Evolutionary conservation across 768 basidiomycete genomes (phyloP), one percentile per base, ranked within the genome.

Genomic region (Amanita subjunquillea): DNA sequence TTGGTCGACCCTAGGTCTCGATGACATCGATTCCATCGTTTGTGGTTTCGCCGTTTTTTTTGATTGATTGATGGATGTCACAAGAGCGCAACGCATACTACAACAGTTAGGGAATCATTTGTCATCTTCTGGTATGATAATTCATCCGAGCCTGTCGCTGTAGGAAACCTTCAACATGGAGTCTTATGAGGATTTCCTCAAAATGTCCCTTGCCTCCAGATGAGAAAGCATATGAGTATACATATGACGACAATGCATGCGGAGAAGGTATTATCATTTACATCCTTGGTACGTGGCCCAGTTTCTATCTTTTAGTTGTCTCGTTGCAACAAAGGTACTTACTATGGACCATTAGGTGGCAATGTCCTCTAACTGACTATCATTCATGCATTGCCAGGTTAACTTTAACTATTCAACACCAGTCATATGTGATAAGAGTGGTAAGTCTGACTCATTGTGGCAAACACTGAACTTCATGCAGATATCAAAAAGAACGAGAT

Each of bases 401-500:
- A 15, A 38, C 4, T 38, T 38, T n/a, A 38, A 38, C 12, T 38
- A 13, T 38, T 3, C 37, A 38, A 38, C 15, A 3, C 12, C 13
- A n/a, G 37, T 13, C 12, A 38, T 17, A n/a, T 17, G 15, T n/a
- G 37, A 13, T 38, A 7, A 38, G 5, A 13, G 12, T 38, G 37
- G 37, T 13, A 17, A 17, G 37, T 38, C 37, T 17, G n/a, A 7
- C 37, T 6, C 15, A 5, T 38, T 2, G 29, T 30, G 29, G 8
- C 29, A 30, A 30, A 8, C 29, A 5, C 3, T 27, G 27, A 27
- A 27, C 27, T 27, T 27, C 27, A 27, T 27, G 27, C 27, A 27
- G 27, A 27, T 6, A 4, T 27, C 96, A 61, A 98, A 99, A 88
- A 94, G 73, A 96, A 99, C 59, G 89, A 89, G 6, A 92, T 90